Percentiles rank a stretch among this genome's conserved stretches.
Evolutionary conservation across 2,329 filamentous ascomycete species (phyloP).

Genomic region (Calonectria henricotiae): DNA sequence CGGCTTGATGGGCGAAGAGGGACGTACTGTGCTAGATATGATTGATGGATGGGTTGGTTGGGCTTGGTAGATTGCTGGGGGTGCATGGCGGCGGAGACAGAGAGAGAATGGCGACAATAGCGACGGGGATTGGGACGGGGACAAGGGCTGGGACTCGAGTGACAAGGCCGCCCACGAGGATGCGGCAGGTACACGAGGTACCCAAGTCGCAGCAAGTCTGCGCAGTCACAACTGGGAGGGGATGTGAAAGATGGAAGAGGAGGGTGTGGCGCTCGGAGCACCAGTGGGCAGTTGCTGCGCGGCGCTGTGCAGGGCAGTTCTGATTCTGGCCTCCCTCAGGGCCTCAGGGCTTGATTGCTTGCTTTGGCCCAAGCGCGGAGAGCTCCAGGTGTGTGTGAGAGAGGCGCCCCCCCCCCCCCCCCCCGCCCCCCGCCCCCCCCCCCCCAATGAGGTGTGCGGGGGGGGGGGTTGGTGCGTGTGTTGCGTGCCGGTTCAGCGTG

Average conservation of each 20-base stretch:
- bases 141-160: constrained; percentile 38
- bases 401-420: too few relatives aligned
- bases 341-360: not conserved
- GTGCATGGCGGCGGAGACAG: constrained; percentile 34
- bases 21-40: constrained; percentile 19
- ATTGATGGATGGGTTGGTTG: constrained; percentile 27
- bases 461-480: too few relatives aligned
- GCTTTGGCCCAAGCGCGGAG: too few relatives aligned
- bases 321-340: constrained; percentile 16
- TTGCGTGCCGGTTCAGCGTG: too few relatives aligned
- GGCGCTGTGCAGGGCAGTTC: constrained; percentile 15
- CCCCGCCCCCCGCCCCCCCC: too few relatives aligned
- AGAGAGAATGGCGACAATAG: constrained; percentile 17
- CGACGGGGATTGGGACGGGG: constrained; percentile 30
- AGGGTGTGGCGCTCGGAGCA: constrained; percentile 18
- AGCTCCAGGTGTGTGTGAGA: too few relatives aligned
- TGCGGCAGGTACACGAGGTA: constrained; percentile 39
- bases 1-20: constrained; percentile 39
- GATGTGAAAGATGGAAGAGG: constrained; percentile 9
- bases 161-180: constrained; percentile 25
- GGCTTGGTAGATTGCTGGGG: constrained; percentile 16
- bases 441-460: too few relatives aligned
- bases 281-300: constrained; percentile 5
- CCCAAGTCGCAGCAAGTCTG: constrained; percentile 15
- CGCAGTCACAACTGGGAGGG: constrained; percentile 1